Conservation (phyloP, 805 yeast species). For the Yamadazyma philogaea region DNA sequence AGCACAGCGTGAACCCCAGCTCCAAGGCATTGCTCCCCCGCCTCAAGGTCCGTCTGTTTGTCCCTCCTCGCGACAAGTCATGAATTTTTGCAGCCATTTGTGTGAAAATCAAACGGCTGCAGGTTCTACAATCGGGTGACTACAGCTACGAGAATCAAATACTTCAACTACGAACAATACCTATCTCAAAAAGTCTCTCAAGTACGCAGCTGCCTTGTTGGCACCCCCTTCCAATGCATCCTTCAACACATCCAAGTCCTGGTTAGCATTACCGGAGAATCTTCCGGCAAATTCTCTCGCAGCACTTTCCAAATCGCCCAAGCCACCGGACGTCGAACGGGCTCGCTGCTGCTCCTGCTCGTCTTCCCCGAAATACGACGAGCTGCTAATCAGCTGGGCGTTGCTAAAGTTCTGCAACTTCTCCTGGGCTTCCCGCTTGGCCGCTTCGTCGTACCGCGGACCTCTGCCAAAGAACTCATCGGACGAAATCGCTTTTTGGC, state of each 20-base stretch:
- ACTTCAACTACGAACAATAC: neutral
- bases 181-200: constrained; percentile 77
- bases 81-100: no score
- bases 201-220: constrained; percentile 74
- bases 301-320: constrained; percentile 50
- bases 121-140: no score
- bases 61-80: no score
- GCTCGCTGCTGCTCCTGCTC: constrained; percentile 21
- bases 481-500: constrained; percentile 91
- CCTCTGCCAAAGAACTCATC: constrained; percentile 94
- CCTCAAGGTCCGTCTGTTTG: no score
- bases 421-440: constrained; percentile 74
- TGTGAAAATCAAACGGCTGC: neutral
- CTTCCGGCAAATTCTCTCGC: constrained; percentile 65
- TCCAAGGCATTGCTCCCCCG: no score
- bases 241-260: constrained; percentile 83
- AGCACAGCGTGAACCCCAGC: no score
- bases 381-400: constrained; percentile 87
- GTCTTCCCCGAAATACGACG: constrained; percentile 88
- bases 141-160: no score
- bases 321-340: constrained; percentile 23
- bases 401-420: constrained; percentile 80
- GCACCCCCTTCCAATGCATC: constrained; percentile 95
- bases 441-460: constrained; percentile 66
- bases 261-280: constrained; percentile 74